phyloP scores from a whole-genome alignment of 2,329 filamentous ascomycete species.

The Arthrobotrys sinensis region DNA sequence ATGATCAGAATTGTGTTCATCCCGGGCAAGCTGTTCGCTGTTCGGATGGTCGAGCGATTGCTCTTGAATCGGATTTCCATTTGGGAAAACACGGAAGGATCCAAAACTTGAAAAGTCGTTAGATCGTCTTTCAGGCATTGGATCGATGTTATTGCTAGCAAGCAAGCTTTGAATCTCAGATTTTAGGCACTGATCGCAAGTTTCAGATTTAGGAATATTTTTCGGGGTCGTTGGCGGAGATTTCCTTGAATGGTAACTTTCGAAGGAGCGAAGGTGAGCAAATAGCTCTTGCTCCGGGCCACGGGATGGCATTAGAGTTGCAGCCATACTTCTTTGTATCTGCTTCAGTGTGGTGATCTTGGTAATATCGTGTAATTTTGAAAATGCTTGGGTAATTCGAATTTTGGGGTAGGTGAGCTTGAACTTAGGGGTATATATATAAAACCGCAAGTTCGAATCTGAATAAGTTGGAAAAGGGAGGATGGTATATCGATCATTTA shows the following conservation, averaged over 20 bases:
- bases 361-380: neutral
- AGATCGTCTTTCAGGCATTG: neutral
- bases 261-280: conserved; percentile 19
- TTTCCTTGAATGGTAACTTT: conserved; percentile 17
- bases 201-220: conserved; percentile 11
- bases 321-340: conserved; percentile 1
- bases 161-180: neutral
- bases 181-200: neutral
- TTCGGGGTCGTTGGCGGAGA: neutral
- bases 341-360: neutral
- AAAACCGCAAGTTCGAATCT: conserved; percentile 2
- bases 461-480: neutral
- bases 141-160: neutral
- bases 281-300: conserved; percentile 16
- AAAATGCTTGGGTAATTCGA: neutral
- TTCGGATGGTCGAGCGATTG: neutral
- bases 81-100: too few relatives aligned
- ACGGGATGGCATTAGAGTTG: neutral
- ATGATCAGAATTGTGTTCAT: neutral
- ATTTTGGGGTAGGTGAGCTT: neutral
- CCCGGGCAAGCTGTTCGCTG: neutral
- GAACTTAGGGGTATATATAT: neutral
- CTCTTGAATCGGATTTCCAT: neutral
- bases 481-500: neutral
- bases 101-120: neutral